These are phyloP conservation scores for Solanum microdontum DNA, from an alignment of 257 asterid genomes.

Conservation along the genomic window DNA sequence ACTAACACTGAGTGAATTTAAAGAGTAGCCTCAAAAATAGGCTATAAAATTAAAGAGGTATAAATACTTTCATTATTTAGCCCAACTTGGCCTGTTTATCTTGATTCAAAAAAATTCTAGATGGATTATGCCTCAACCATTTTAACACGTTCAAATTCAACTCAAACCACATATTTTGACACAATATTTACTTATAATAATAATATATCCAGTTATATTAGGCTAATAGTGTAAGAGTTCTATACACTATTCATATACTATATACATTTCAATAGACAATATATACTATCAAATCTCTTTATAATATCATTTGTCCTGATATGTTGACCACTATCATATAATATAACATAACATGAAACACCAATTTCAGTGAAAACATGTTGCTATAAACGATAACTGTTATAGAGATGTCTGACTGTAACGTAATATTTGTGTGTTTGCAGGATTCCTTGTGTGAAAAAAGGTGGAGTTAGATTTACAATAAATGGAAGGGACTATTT, in stretches of 20 bases:
- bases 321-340: neutral
- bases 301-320: neutral
- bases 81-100: neutral
- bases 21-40: neutral
- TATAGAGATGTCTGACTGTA: accelerated
- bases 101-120: neutral
- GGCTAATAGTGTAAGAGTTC: neutral
- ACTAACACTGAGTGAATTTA: neutral
- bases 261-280: neutral
- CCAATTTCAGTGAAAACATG: neutral
- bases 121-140: neutral
- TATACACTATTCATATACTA: neutral
- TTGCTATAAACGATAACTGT: neutral
- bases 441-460: slow-evolving; percentile 81
- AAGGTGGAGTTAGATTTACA: slow-evolving; percentile 74
- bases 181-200: neutral
- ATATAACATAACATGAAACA: neutral
- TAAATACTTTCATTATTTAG: neutral
- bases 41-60: neutral
- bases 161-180: neutral
- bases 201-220: neutral
- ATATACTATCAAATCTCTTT: neutral
- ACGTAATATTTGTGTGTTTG: neutral
- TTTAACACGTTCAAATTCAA: neutral
- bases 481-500: slow-evolving; percentile 66